A percentile compares a stretch with the other conserved stretches of the same genome.
phyloP scores from a whole-genome alignment of 352 stramenopile genomes.

The Globisporangium heterothallicum region DNA sequence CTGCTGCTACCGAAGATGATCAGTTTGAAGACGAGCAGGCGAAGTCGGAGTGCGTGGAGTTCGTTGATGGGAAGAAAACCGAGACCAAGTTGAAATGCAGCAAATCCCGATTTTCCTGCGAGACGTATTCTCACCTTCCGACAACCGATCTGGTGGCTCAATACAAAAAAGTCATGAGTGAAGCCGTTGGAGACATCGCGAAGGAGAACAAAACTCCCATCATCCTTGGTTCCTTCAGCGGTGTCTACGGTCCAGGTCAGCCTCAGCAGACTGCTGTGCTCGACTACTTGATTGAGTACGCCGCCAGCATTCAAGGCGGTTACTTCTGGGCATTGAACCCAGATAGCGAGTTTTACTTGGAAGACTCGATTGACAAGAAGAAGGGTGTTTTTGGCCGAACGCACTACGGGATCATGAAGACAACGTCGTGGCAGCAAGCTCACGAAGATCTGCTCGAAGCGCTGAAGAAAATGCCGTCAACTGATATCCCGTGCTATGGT shows the following conservation, averaged over 20 bases:
- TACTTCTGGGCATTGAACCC: slow-evolving; percentile 71
- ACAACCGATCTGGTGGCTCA: slow-evolving; percentile 17
- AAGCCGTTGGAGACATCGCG: slow-evolving; percentile 34
- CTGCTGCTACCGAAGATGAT: slow-evolving; percentile 18
- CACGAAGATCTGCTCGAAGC: slow-evolving; percentile 44
- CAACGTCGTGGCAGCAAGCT: slow-evolving; percentile 44
- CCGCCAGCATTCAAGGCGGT: slow-evolving; percentile 37
- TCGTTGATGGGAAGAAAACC: slow-evolving; percentile 27
- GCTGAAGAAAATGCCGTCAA: slow-evolving; percentile 35
- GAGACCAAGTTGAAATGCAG: slow-evolving; percentile 33
- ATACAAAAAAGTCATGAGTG: slow-evolving; percentile 37
- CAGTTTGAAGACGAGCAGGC: slow-evolving; percentile 17
- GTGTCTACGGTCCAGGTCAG: slow-evolving; percentile 49
- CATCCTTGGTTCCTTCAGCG: slow-evolving; percentile 57
- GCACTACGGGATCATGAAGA: slow-evolving; percentile 56
- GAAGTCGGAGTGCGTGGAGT: slow-evolving; percentile 37
- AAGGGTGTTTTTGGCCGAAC: slow-evolving; percentile 40
- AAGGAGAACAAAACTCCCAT: slow-evolving; percentile 30
- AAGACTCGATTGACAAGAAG: slow-evolving; percentile 38
- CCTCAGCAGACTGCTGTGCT: slow-evolving; percentile 51
- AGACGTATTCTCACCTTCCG: slow-evolving; percentile 36
- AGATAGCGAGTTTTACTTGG: slow-evolving; percentile 50
- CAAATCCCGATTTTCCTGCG: slow-evolving; percentile 33
- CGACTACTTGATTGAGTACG: slow-evolving; percentile 60
- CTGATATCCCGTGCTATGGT: slow-evolving; percentile 56